These are phyloP conservation scores for Gastrolobium bilobum DNA, from an alignment of 306 rosid genomes.

Conservation along the genomic window DNA sequence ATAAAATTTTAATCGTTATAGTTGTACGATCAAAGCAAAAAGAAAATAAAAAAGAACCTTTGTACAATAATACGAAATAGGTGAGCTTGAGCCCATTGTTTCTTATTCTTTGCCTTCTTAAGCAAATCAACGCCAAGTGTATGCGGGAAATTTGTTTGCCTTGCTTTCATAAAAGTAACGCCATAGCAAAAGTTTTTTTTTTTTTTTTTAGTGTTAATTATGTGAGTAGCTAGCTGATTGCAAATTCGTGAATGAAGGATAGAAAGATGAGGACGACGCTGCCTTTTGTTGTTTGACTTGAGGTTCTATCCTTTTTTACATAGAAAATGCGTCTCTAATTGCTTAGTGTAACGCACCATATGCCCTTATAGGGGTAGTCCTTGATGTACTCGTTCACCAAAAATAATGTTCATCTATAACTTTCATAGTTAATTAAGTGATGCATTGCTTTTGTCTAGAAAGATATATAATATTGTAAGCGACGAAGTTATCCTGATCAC, in stretches of 20 bases:
- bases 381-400: background rate
- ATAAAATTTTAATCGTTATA: slow-evolving; percentile 26
- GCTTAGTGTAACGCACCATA: slow-evolving; percentile 24
- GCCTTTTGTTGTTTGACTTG: slow-evolving; percentile 41
- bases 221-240: background rate
- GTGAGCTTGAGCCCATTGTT: slow-evolving; percentile 24
- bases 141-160: background rate
- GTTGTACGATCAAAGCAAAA: slow-evolving; percentile 39
- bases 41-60: slow-evolving; percentile 32
- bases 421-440: background rate
- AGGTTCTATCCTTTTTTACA: background rate
- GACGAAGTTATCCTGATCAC: background rate
- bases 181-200: background rate
- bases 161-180: slow-evolving; percentile 41
- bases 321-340: slow-evolving; percentile 38
- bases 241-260: slow-evolving; percentile 18
- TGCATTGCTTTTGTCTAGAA: background rate
- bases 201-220: background rate
- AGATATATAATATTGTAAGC: background rate
- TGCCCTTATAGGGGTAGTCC: slow-evolving; percentile 13
- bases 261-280: slow-evolving; percentile 39
- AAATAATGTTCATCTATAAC: background rate
- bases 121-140: slow-evolving; percentile 28
- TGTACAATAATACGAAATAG: slow-evolving; percentile 39
- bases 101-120: slow-evolving; percentile 12